Conservation (phyloP, 768 basidiomycete genomes). For the Albatrellus ellisii region DNA sequence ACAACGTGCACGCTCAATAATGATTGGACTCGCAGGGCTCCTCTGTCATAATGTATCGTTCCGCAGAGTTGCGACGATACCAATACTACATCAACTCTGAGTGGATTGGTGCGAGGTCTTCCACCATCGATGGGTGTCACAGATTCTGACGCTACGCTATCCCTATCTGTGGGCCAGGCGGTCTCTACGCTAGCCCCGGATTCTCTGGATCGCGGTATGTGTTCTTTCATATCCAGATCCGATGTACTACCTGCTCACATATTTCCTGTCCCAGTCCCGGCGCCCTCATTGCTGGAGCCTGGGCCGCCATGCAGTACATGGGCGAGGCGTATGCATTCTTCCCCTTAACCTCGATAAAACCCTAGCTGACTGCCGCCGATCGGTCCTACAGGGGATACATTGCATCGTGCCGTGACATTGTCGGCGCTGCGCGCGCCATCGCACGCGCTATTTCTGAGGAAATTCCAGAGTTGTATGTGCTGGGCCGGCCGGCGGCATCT, state of each 20-base stretch:
- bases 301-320: slow-evolving; percentile 94
- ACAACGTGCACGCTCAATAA: not conserved
- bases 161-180: slow-evolving; percentile 33
- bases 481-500: slow-evolving; percentile 83
- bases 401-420: slow-evolving; percentile 72
- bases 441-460: slow-evolving; percentile 48
- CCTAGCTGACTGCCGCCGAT: slow-evolving; percentile 2
- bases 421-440: slow-evolving; percentile 58
- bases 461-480: slow-evolving; percentile 75
- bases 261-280: slow-evolving; percentile 25
- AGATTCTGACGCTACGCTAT: slow-evolving; percentile 11
- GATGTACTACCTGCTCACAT: not conserved
- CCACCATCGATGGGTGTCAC: slow-evolving; percentile 1
- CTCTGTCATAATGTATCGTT: slow-evolving; percentile 91
- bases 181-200: slow-evolving; percentile 83
- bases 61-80: slow-evolving; percentile 56
- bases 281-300: slow-evolving; percentile 85
- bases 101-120: slow-evolving; percentile 49
- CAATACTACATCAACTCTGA: slow-evolving; percentile 80
- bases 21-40: slow-evolving; percentile 41
- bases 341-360: not conserved
- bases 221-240: not conserved
- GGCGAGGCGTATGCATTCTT: slow-evolving; percentile 55
- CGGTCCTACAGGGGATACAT: slow-evolving; percentile 65
- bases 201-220: slow-evolving; percentile 80